Evolutionary conservation across 2,329 filamentous ascomycete species (phyloP), one percentile per base, ranked within the genome.

Genomic region (Aspergillus sp.): DNA sequence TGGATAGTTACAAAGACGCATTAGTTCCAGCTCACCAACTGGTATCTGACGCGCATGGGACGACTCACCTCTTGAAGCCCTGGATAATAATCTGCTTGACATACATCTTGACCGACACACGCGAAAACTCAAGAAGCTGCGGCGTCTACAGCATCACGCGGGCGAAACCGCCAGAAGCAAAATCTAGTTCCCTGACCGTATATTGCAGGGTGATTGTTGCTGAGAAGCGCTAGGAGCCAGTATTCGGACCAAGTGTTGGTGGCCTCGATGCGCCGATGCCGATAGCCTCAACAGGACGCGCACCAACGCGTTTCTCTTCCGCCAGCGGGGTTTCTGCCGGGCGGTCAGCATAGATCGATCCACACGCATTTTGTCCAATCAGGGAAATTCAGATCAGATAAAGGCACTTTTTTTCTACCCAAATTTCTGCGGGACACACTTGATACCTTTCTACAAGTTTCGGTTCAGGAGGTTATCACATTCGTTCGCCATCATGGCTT

Each of bases 11-110:
- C 8, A 4, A 44, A 14, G 37, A 50, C 35, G 53, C 69, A 77
- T 66, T 76, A 96, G 91, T 90, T 96, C 80, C 98, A 97, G 81
- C 98, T 3, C 6, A 7, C 40, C 17, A 11, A n/a, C n/a, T 33
- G 27, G 6, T 15, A 56, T 19, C 3, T 6, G 21, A 33, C 14
- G 1, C 14, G 11, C 6, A 45, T 41, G 31, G 23, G n/a, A 52
- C 31, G 56, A 71, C 77, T 66, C 77, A 96, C 92, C 92, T 97
- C 80, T 99, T 99, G 81, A 99, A 99, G 86, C 95, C 95, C 77
- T 99, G 95, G 74, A 99, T 98, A 77, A 97, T 98, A 76, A 98
- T 97, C 81, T 99, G 95, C 78, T 99, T 99, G 84, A 99, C 97
- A 82, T 96, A 95, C 93, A 97, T 96, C 68, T 74, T 82, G 75